phyloP scores from a whole-genome alignment of 2,329 filamentous ascomycete species.

The Aspergillus amoenus region DNA sequence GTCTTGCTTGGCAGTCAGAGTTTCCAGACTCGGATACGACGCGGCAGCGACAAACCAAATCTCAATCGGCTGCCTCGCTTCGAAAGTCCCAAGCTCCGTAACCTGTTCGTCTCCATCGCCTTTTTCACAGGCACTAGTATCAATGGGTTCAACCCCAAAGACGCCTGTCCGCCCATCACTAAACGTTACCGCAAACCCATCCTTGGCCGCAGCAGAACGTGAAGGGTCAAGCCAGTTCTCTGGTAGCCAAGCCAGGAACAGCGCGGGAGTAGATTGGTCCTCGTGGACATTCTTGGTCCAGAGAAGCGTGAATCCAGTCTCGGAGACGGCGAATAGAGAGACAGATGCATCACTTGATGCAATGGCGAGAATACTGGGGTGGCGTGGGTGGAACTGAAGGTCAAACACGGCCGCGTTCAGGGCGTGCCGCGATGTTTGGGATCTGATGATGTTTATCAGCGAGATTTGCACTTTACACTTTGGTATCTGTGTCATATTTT shows the following conservation, averaged over 20 bases:
- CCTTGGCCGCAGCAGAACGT: conserved; percentile 1
- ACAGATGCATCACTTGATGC: conserved; percentile 69
- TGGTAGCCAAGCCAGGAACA: conserved; percentile 75
- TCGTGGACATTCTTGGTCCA: conserved; percentile 52
- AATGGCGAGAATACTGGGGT: conserved; percentile 63
- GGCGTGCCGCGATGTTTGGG: conserved; percentile 57
- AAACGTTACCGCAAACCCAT: conserved; percentile 68
- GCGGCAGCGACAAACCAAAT: conserved; percentile 41
- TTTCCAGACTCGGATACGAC: conserved; percentile 10
- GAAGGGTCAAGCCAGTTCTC: conserved; percentile 22
- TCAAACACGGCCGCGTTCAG: conserved; percentile 78
- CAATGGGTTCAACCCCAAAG: conserved; percentile 29
- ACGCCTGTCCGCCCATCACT: conserved; percentile 66
- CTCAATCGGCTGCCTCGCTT: conserved; percentile 36
- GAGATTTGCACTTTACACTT: background rate
- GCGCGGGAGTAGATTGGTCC: conserved; percentile 59
- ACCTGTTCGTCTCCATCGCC: conserved; percentile 6
- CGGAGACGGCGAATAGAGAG: conserved; percentile 37
- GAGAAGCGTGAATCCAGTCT: conserved; percentile 33
- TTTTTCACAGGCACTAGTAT: background rate
- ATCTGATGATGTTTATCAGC: conserved; percentile 39
- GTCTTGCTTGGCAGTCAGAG: background rate
- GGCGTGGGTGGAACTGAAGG: conserved; percentile 70
- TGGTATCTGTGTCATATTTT: background rate
- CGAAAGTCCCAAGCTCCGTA: conserved; percentile 26